Evolutionary conservation across 371 early-diverging fungal species (phyloP).

Genomic region (Batrachochytrium dendrobatidis): DNA sequence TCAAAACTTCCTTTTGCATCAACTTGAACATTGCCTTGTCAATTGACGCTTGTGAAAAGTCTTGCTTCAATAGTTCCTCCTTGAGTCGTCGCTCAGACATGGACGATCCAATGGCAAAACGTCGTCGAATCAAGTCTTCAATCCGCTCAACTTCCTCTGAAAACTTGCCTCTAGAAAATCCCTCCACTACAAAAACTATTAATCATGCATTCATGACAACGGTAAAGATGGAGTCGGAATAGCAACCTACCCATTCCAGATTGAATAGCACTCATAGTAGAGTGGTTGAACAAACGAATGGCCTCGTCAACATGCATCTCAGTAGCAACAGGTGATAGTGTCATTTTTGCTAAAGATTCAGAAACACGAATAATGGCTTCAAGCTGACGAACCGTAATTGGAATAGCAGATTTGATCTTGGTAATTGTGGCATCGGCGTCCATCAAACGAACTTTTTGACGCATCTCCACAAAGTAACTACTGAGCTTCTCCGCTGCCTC

Average conservation of each 20-base stretch:
- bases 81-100: slow-evolving; percentile 64
- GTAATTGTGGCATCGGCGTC: slow-evolving; percentile 47
- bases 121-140: slow-evolving; percentile 74
- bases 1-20: slow-evolving; percentile 76
- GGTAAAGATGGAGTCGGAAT: neutral
- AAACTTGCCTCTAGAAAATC: slow-evolving; percentile 64
- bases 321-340: slow-evolving; percentile 80
- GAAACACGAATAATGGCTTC: slow-evolving; percentile 99
- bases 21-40: slow-evolving; percentile 71
- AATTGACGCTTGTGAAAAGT: slow-evolving; percentile 64
- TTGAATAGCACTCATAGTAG: slow-evolving; percentile 97
- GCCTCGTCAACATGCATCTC: slow-evolving; percentile 97
- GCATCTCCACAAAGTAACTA: slow-evolving; percentile 90
- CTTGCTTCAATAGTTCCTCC: slow-evolving; percentile 49
- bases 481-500: slow-evolving; percentile 87
- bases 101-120: slow-evolving; percentile 85
- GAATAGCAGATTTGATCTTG: slow-evolving; percentile 71
- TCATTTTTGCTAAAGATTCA: slow-evolving; percentile 98
- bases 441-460: slow-evolving; percentile 75
- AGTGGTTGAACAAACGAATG: slow-evolving; percentile 93
- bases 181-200: slow-evolving; percentile 47
- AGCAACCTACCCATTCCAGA: slow-evolving; percentile 22
- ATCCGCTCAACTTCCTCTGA: slow-evolving; percentile 65
- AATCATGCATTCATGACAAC: slow-evolving; percentile 6
- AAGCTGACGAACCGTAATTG: slow-evolving; percentile 98